These are phyloP conservation scores for Tetramitus jugosus DNA, from an alignment of 208 protist species.

Conservation along the genomic window DNA sequence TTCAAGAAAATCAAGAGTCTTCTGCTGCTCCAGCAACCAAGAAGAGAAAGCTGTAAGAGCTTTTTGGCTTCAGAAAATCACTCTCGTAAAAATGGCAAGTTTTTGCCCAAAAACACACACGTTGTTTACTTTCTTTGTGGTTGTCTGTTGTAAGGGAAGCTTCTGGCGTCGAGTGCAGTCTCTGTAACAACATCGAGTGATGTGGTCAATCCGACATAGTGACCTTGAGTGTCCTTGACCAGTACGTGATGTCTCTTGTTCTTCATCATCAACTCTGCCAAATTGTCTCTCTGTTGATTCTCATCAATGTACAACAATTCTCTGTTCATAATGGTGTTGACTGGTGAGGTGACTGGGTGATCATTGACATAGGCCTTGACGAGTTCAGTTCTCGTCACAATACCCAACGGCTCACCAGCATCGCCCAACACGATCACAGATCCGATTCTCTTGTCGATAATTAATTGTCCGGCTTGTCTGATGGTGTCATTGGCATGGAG, in stretches of 20 bases:
- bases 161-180: neutral
- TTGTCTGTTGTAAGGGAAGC: neutral
- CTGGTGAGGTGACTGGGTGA: neutral
- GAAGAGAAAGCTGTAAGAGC: no score
- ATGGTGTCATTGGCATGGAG: neutral
- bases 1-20: no score
- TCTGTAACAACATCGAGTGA: conserved; percentile 11
- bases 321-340: neutral
- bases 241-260: conserved; percentile 3
- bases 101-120: no score
- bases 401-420: neutral
- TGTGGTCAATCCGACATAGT: neutral
- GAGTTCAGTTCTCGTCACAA: neutral
- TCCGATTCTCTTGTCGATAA: neutral
- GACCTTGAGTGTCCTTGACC: neutral
- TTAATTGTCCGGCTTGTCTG: neutral
- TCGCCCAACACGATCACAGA: neutral
- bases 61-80: no score
- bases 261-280: conserved; percentile 5
- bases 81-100: no score
- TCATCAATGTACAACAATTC: neutral
- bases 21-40: no score
- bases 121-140: no score
- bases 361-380: neutral
- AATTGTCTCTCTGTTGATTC: neutral